These are phyloP conservation scores for Heracleum sosnowskyi DNA, from an alignment of 129 eudicot genomes.

Conservation along the genomic window DNA sequence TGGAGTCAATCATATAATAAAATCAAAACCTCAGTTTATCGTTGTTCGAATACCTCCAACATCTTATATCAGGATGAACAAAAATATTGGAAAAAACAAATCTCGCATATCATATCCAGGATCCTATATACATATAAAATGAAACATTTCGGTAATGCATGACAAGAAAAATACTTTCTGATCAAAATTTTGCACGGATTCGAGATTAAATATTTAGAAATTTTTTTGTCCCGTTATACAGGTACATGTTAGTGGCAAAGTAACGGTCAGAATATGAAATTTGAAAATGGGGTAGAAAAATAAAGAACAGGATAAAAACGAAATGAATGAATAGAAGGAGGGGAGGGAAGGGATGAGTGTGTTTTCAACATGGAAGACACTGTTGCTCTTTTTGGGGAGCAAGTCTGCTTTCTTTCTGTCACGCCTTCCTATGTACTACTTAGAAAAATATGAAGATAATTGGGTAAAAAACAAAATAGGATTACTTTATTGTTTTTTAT, in stretches of 20 bases:
- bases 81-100: too few species aligned
- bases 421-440: slow-evolving; percentile 8
- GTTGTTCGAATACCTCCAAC: too few species aligned
- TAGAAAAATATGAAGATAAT: neutral
- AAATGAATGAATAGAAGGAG: neutral
- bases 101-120: too few species aligned
- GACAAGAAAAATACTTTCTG: too few species aligned
- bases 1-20: too few species aligned
- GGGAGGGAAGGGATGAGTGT: neutral
- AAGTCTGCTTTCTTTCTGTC: slow-evolving; percentile 4
- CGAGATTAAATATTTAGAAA: too few species aligned
- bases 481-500: neutral
- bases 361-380: slow-evolving; percentile 4
- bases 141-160: too few species aligned
- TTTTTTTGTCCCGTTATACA: too few species aligned
- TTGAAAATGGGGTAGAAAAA: neutral
- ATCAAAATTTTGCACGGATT: too few species aligned
- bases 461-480: neutral
- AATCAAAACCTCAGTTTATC: too few species aligned
- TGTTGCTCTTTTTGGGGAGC: slow-evolving; percentile 7
- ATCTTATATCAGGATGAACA: too few species aligned
- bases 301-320: neutral
- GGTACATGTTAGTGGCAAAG: neutral
- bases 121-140: too few species aligned
- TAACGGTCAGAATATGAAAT: neutral